Base-by-base conservation (phyloP, 306 rosid genomes). In the Bauhinia variegata region DNA sequence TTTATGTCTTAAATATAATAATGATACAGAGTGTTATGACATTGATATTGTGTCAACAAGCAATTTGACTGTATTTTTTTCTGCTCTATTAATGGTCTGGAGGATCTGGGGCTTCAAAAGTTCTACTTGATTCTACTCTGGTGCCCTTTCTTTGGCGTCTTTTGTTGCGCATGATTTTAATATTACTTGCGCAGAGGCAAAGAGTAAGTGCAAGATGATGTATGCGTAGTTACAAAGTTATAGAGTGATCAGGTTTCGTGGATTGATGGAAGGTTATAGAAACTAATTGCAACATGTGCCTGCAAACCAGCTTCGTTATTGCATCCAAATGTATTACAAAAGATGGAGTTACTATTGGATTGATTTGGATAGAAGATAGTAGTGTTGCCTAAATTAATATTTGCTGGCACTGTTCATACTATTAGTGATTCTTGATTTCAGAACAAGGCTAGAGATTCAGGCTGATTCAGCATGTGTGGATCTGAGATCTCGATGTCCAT, bases 391-490 rank as follows among this genome's bases (percentile, higher is more conserved):
- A 36, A 36, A 36, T 36, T 15, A 53, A 41, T 60, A 63, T 79
- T 54, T 37, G 42, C 63, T 15, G 5, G 28, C 42, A 13, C 17
- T 19, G 17, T 48, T 78, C 73, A 60, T 63, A 70, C 50, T 50
- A 60, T 60, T 54, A 50, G 46, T 70, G 63, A 12, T 54, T 74
- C 38, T 68, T 74, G 52, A 65, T 71, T 56, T 78, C 83, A 89
- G 98, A 72, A 88, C 97, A 58, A 89, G 95, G 76, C 73, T 81
- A 47, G 98, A 93, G 87, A 86, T 93, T 38, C 96, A 86, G 79
- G 97, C 97, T 52, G 98, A 93, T 71, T 85, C 88, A 15, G 88
- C 83, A 54, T 64, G 75, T 70, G 98, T 89, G 66, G 87, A 93
- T 82, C 77, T 93, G 65, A 85, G 86, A 83, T 89, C 95, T 53